phyloP scores from a whole-genome alignment of 2,329 filamentous ascomycete genomes.

The Scedosporium apiospermum region DNA sequence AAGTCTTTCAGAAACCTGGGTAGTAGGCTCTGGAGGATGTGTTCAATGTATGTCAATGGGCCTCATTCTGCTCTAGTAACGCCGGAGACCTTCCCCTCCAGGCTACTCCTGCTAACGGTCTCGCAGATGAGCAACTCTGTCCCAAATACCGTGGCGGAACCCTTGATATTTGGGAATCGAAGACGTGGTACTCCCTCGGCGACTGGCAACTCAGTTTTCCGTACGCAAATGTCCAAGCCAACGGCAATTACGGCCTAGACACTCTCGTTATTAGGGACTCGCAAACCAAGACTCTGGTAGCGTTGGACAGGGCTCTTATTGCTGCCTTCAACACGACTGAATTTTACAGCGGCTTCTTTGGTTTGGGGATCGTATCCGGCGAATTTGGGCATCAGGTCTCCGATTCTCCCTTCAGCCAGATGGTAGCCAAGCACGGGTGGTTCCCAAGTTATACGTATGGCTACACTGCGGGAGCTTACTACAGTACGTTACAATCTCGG shows the following conservation, averaged over 20 bases:
- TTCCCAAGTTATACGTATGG: conserved; percentile 68
- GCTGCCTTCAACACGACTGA: conserved; percentile 45
- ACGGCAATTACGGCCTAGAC: conserved; percentile 56
- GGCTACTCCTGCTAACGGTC: conserved; percentile 9
- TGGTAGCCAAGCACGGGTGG: conserved; percentile 46
- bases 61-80: background rate
- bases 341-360: conserved; percentile 45
- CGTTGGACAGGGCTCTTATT: conserved; percentile 36
- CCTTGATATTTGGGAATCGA: conserved; percentile 44
- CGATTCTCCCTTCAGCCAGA: conserved; percentile 42
- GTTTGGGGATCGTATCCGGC: conserved; percentile 45
- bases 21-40: conserved; percentile 51
- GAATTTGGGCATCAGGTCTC: conserved; percentile 40
- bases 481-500: conserved; percentile 37
- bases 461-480: conserved; percentile 67
- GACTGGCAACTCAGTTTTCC: conserved; percentile 50
- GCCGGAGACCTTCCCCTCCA: conserved; percentile 2
- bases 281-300: conserved; percentile 24
- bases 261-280: conserved; percentile 31
- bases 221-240: conserved; percentile 47
- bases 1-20: conserved; percentile 62
- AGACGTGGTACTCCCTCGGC: conserved; percentile 49
- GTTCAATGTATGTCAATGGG: conserved; percentile 28
- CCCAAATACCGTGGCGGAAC: conserved; percentile 46
- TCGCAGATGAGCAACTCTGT: conserved; percentile 41